Conservation (phyloP, 768 basidiomycete genomes). For the Podaxis sp. region DNA sequence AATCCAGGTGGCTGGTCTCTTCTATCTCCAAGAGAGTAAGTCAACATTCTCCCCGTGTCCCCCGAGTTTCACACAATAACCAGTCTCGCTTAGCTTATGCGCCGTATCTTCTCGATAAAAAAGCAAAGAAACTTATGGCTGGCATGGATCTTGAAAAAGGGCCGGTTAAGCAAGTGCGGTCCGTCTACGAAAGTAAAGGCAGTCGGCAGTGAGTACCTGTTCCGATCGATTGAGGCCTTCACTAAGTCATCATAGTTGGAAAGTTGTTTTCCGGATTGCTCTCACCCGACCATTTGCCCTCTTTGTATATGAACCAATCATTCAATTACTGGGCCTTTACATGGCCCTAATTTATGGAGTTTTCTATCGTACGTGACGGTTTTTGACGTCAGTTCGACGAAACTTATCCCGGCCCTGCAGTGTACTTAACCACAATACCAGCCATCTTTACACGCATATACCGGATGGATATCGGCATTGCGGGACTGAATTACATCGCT, state of each 20-base stretch:
- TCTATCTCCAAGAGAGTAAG: slow-evolving; percentile 66
- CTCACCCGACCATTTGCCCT: slow-evolving; percentile 69
- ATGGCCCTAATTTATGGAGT: slow-evolving; percentile 70
- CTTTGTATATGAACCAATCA: slow-evolving; percentile 60
- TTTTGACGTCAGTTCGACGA: neutral
- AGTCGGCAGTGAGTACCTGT: slow-evolving; percentile 41
- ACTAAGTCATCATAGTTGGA: slow-evolving; percentile 40
- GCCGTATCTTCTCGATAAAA: slow-evolving; percentile 46
- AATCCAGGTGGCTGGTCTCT: slow-evolving; percentile 55
- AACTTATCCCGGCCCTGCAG: slow-evolving; percentile 32
- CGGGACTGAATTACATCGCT: slow-evolving; percentile 70
- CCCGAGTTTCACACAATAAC: slow-evolving; percentile 22
- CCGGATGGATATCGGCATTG: slow-evolving; percentile 52
- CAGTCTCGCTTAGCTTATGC: slow-evolving; percentile 39
- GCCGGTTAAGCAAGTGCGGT: slow-evolving; percentile 36
- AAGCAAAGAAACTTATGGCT: slow-evolving; percentile 46
- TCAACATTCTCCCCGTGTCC: neutral
- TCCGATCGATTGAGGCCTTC: neutral
- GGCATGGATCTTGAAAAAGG: slow-evolving; percentile 50
- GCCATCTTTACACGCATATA: slow-evolving; percentile 57
- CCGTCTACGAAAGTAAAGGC: slow-evolving; percentile 43
- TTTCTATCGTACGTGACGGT: slow-evolving; percentile 46
- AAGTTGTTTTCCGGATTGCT: slow-evolving; percentile 47
- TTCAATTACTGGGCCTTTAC: slow-evolving; percentile 66
- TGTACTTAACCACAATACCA: slow-evolving; percentile 67